phyloP scores from a whole-genome alignment of 2,329 filamentous ascomycete species.

The Colletotrichum lupini region DNA sequence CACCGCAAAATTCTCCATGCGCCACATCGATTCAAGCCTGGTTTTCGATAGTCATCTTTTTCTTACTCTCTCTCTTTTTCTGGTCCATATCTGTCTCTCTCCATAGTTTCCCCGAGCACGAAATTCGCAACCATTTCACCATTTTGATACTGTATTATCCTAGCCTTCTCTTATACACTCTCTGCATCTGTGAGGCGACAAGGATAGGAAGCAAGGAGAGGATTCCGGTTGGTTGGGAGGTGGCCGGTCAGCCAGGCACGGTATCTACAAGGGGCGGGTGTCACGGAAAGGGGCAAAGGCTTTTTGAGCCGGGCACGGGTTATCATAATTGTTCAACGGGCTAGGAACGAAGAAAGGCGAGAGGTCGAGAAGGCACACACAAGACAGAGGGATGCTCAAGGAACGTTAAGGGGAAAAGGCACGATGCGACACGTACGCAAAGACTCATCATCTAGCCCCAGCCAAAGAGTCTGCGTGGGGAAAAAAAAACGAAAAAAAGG shows the following conservation, averaged over 20 bases:
- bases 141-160: constrained; percentile 22
- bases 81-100: constrained; percentile 35
- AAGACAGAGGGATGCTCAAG: constrained; percentile 1
- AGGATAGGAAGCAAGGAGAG: neutral
- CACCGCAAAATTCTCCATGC: constrained; percentile 31
- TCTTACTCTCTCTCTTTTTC: neutral
- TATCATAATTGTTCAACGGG: constrained; percentile 2
- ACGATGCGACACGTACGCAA: too few species aligned
- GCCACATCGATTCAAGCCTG: constrained; percentile 2
- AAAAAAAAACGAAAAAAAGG: constrained; percentile 12
- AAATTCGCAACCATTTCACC: neutral
- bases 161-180: constrained; percentile 2
- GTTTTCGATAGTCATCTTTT: neutral
- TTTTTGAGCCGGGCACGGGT: neutral
- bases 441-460: neutral
- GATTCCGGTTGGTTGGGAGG: neutral
- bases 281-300: neutral
- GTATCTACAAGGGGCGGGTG: neutral
- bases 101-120: constrained; percentile 23
- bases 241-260: constrained; percentile 4
- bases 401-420: constrained; percentile 12
- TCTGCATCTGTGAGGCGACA: constrained; percentile 9
- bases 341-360: neutral
- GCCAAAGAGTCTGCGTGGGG: constrained; percentile 9
- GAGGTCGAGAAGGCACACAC: neutral